Base-by-base conservation (phyloP, 2,329 filamentous ascomycete genomes). In the Blastomyces parvus region DNA sequence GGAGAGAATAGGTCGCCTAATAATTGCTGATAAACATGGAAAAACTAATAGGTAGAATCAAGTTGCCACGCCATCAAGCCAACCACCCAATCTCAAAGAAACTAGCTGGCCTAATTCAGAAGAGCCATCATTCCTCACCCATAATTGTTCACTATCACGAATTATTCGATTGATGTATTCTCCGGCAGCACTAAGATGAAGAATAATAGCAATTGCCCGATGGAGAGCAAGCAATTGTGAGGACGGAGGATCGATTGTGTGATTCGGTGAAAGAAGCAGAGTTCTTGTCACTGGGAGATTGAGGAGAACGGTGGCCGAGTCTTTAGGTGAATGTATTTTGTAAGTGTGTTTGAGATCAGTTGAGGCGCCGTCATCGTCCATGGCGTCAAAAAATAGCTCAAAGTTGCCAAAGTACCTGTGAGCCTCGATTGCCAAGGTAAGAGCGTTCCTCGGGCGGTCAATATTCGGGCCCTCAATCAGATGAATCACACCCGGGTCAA, bases 61-160 rank as follows among this genome's bases (percentile, higher is more conserved):
- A n/a, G n/a, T n/a, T n/a, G n/a, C 30, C 30, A 33, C 30, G 6
- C 50, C 50, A 30, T 42, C 40, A 44, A 62, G 8, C 52, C 38
- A 50, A 4, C 52, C 40, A 22, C n/a, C 38, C 33, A 62, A 8
- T 7, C 13, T 36, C 19, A 64, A 44, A 17, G 59, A 25, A 8
- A 27, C 56, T 46, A 59, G 44, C 13, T n/a, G 56, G 13, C 63
- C 65, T 33, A 66, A 61, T 56, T 48, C 53, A 3, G 62, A 62
- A 22, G 66, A 67, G 53, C 66, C 66, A 46, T 66, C 65, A 58
- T 14, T 62, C 67, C 60, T 40, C 64, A 65, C 33, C 68, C 68
- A 64, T 70, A 67, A 52, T 68, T 69, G 60, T 70, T 69, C 69
- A 68, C 69, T 44, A 68, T 66, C 65, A 25, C 50, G 25, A 59